These are phyloP conservation scores for Plectosphaerella sp. DNA, from an alignment of 2,329 filamentous ascomycete species.

Conservation along the genomic window DNA sequence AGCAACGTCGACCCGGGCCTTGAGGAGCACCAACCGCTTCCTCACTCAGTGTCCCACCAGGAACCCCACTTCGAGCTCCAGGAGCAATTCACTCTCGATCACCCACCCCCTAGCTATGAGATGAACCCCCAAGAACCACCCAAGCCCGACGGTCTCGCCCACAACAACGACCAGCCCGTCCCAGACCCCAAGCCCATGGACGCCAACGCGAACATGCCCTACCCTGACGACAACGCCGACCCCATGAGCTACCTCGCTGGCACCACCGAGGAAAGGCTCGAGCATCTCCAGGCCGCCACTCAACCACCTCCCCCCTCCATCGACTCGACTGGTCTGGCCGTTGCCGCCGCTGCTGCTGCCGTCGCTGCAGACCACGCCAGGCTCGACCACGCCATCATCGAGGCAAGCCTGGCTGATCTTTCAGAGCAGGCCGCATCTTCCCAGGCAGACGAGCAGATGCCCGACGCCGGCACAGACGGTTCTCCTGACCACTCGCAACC, in stretches of 20 bases:
- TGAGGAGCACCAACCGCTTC: no score
- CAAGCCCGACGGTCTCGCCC: no score
- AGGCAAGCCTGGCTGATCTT: conserved; percentile 37
- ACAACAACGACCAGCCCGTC: no score
- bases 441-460: background rate
- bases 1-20: background rate
- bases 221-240: conserved; percentile 9
- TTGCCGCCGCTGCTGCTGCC: conserved; percentile 47
- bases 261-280: conserved; percentile 33
- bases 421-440: background rate
- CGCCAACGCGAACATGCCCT: no score
- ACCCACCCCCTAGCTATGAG: conserved; percentile 48
- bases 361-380: conserved; percentile 53
- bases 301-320: conserved; percentile 26
- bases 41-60: conserved; percentile 7
- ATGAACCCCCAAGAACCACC: conserved; percentile 22
- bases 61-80: conserved; percentile 43
- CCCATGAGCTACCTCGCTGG: conserved; percentile 21
- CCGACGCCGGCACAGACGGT: background rate
- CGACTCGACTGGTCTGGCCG: conserved; percentile 46
- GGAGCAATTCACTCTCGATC: conserved; percentile 55
- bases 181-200: no score
- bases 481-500: background rate
- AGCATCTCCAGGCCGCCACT: conserved; percentile 44
- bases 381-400: conserved; percentile 49